Conservation (phyloP, 257 asterid species). For the Petrea volubilis region DNA sequence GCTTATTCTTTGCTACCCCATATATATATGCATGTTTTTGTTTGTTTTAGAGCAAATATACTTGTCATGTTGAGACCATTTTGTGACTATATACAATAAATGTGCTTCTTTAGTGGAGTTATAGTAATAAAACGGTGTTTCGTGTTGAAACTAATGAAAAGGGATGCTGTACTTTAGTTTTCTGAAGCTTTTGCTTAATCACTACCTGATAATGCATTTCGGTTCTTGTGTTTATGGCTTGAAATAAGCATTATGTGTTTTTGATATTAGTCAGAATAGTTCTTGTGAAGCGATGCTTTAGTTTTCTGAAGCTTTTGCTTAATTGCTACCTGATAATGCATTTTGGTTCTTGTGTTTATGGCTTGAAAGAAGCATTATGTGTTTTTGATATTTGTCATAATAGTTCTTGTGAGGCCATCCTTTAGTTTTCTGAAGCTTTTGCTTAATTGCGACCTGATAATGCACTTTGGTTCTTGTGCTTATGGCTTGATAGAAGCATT, state of each 20-base stretch:
- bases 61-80: conserved; percentile 19
- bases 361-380: background rate
- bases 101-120: conserved; percentile 22
- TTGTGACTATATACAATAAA: conserved; percentile 30
- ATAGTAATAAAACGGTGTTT: conserved; percentile 26
- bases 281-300: background rate
- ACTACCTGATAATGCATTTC: background rate
- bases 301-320: no score
- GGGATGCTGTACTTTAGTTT: background rate
- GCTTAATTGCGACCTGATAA: background rate
- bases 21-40: no score
- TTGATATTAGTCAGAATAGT: background rate
- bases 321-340: background rate
- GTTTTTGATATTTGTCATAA: background rate
- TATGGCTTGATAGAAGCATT: background rate
- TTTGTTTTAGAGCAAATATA: conserved; percentile 20
- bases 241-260: background rate
- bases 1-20: no score
- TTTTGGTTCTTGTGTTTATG: background rate
- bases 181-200: background rate
- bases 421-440: no score
- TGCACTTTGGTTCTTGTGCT: background rate
- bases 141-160: background rate
- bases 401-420: no score
- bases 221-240: background rate